Conservation (phyloP, 2,329 filamentous ascomycete genomes). For the Zymoseptoria ardabiliae region DNA sequence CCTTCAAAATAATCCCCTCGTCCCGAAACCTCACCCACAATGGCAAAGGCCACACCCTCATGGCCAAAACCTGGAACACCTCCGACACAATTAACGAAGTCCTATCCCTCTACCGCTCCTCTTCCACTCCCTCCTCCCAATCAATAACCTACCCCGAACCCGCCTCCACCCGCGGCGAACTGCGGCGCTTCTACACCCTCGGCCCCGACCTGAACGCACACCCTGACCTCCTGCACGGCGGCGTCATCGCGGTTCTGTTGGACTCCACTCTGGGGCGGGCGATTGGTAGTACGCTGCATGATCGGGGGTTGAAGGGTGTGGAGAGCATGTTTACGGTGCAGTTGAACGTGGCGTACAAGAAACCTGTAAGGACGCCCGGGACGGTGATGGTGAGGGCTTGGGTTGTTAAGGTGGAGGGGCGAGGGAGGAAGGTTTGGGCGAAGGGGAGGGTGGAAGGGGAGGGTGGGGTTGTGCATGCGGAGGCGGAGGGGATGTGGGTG, state of each 20-base stretch:
- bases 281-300: slow-evolving; percentile 10
- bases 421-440: slow-evolving; percentile 17
- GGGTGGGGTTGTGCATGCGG: slow-evolving; percentile 13
- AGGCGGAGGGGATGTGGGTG: slow-evolving; percentile 19
- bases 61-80: slow-evolving; percentile 20
- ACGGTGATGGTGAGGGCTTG: slow-evolving; percentile 14
- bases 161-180: slow-evolving; percentile 10
- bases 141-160: slow-evolving; percentile 2
- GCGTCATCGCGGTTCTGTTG: slow-evolving; percentile 15
- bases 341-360: slow-evolving; percentile 17
- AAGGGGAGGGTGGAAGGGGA: slow-evolving; percentile 15
- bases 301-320: background rate
- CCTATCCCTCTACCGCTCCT: slow-evolving; percentile 11
- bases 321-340: slow-evolving; percentile 17
- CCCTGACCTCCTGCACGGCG: slow-evolving; percentile 16
- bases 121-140: background rate
- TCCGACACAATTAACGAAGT: slow-evolving; percentile 11
- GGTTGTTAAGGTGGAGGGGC: slow-evolving; percentile 12
- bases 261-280: slow-evolving; percentile 13
- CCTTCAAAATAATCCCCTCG: slow-evolving; percentile 11
- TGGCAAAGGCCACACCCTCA: slow-evolving; percentile 16
- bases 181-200: slow-evolving; percentile 16
- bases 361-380: slow-evolving; percentile 15
- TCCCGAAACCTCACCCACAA: slow-evolving; percentile 13
- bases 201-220: slow-evolving; percentile 17